Percentiles rank a stretch among this genome's conserved stretches.
phyloP scores from a whole-genome alignment of 805 yeast species.

The Kodamaea laetipori region DNA sequence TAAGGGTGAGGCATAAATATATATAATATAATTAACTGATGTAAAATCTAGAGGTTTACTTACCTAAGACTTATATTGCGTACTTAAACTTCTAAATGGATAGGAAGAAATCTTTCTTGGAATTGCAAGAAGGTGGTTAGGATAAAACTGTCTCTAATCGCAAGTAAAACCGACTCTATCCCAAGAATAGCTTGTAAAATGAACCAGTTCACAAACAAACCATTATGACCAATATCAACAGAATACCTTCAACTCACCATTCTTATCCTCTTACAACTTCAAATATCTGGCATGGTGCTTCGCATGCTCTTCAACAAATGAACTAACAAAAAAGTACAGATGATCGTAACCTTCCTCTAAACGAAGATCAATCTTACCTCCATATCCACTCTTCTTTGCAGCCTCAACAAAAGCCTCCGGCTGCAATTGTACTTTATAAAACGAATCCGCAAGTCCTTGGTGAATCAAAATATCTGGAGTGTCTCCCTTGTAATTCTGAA shows the following conservation, averaged over 20 bases:
- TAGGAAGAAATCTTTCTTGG: too few relatives aligned
- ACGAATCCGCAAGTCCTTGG: slow-evolving; percentile 78
- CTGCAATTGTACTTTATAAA: slow-evolving; percentile 65
- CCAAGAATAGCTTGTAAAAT: too few relatives aligned
- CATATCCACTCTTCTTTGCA: slow-evolving; percentile 57
- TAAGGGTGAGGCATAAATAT: slow-evolving; percentile 5
- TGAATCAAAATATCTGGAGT: slow-evolving; percentile 73
- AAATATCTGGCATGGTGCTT: slow-evolving; percentile 78
- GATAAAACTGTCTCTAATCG: too few relatives aligned
- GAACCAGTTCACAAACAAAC: too few relatives aligned
- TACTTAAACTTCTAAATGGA: too few relatives aligned
- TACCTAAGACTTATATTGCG: too few relatives aligned
- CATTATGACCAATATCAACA: too few relatives aligned
- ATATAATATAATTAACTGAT: not conserved
- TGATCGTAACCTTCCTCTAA: slow-evolving; percentile 87
- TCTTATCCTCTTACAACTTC: too few relatives aligned
- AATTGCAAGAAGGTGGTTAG: too few relatives aligned
- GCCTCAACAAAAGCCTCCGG: slow-evolving; percentile 73
- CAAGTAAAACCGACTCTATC: too few relatives aligned
- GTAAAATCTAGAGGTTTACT: slow-evolving; percentile 3
- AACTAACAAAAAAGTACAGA: slow-evolving; percentile 80
- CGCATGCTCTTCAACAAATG: slow-evolving; percentile 82
- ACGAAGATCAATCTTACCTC: slow-evolving; percentile 59
- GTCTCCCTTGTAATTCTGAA: slow-evolving; percentile 54
- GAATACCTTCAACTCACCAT: too few relatives aligned